These are phyloP conservation scores for Cladophialophora psammophila DNA, from an alignment of 2,329 filamentous ascomycete species.

Conservation along the genomic window DNA sequence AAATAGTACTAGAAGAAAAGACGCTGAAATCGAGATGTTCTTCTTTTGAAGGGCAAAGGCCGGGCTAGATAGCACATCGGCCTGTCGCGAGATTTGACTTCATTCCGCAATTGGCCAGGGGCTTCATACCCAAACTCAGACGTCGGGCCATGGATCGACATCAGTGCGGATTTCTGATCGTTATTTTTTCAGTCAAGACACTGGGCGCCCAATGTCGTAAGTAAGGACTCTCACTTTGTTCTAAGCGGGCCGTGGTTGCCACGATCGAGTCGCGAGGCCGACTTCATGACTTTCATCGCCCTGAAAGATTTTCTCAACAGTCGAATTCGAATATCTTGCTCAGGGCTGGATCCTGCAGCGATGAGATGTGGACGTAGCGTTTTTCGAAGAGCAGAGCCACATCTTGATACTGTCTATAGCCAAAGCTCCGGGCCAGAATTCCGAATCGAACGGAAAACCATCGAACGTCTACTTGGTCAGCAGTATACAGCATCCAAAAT, in stretches of 20 bases:
- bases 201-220: not conserved
- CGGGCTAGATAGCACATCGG: not conserved
- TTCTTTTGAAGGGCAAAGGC: not conserved
- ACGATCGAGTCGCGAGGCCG: not conserved
- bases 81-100: not conserved
- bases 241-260: not conserved
- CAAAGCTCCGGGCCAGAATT: conserved; percentile 6
- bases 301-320: not conserved
- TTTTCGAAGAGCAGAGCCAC: not conserved
- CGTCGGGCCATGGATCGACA: not conserved
- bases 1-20: not conserved
- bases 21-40: not conserved
- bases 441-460: conserved; percentile 19
- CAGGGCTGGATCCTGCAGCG: conserved; percentile 5
- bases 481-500: not conserved
- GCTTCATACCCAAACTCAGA: not conserved
- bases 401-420: not conserved
- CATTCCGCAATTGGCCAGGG: not conserved
- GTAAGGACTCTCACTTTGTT: not conserved
- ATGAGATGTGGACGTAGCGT: conserved; percentile 12
- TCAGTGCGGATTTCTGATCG: not conserved
- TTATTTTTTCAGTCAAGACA: not conserved
- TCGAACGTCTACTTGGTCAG: conserved; percentile 12
- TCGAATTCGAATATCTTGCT: conserved; percentile 7
- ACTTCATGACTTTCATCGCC: not conserved